These are phyloP conservation scores for Fusarium sp. DNA, from an alignment of 2,329 filamentous ascomycete genomes.

Conservation along the genomic window DNA sequence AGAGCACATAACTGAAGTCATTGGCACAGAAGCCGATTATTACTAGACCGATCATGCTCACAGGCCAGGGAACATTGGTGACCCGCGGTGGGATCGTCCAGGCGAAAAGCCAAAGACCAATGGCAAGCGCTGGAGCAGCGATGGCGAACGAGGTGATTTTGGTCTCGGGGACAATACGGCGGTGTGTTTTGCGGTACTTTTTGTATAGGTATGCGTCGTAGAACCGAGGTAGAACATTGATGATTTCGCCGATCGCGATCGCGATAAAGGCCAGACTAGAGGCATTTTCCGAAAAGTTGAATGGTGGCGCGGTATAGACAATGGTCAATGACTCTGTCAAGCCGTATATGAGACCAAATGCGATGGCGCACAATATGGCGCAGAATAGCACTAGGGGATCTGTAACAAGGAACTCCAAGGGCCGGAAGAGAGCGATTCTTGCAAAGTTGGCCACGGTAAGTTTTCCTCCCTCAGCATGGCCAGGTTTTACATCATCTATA, in stretches of 20 bases:
- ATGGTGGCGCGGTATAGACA: conserved; percentile 5
- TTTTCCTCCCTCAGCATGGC: neutral
- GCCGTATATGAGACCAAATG: conserved; percentile 16
- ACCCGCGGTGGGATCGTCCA: conserved; percentile 19
- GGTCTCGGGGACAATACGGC: conserved; percentile 4
- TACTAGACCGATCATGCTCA: conserved; percentile 17
- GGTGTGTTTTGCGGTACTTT: conserved; percentile 7
- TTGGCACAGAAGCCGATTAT: conserved; percentile 16
- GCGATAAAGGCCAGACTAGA: conserved; percentile 14
- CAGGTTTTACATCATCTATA: neutral
- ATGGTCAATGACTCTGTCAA: conserved; percentile 16
- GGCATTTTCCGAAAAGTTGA: neutral
- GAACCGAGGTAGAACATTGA: conserved; percentile 3
- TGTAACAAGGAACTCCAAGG: conserved; percentile 7
- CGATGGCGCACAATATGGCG: conserved; percentile 7
- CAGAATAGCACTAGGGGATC: conserved; percentile 14
- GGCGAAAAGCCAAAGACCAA: conserved; percentile 15
- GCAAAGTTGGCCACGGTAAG: neutral
- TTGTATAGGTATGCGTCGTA: conserved; percentile 12
- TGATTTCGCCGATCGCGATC: conserved; percentile 1
- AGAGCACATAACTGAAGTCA: conserved; percentile 17
- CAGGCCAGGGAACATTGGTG: conserved; percentile 3
- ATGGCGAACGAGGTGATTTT: conserved; percentile 6
- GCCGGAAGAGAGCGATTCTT: conserved; percentile 6
- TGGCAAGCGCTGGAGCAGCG: conserved; percentile 4